Evolutionary conservation across 192 early-diverging fungal species (phyloP).

Genomic region (Podila horticola): DNA sequence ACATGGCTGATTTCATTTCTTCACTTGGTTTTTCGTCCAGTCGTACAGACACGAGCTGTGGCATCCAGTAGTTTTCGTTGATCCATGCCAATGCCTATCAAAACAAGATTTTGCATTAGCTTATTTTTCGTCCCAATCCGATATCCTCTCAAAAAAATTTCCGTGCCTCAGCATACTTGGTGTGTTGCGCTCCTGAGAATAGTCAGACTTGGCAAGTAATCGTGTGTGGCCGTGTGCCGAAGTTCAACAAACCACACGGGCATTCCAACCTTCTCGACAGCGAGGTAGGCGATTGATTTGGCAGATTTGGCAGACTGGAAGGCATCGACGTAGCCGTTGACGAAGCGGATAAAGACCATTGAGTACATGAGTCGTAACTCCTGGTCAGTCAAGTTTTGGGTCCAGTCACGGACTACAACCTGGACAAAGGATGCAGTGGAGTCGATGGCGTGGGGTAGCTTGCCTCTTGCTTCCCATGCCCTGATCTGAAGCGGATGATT

Average conservation of each 20-base stretch:
- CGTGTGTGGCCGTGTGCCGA: slow-evolving; percentile 43
- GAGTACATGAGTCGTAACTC: slow-evolving; percentile 60
- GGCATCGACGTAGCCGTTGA: slow-evolving; percentile 47
- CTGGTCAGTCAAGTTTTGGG: slow-evolving; percentile 45
- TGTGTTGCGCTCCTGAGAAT: slow-evolving; percentile 37
- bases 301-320: slow-evolving; percentile 44
- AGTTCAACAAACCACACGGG: slow-evolving; percentile 45
- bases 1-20: slow-evolving; percentile 26
- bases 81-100: slow-evolving; percentile 47
- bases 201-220: slow-evolving; percentile 39
- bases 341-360: slow-evolving; percentile 54
- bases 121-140: too few species aligned
- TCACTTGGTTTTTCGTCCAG: slow-evolving; percentile 21
- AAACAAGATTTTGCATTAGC: not conserved
- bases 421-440: slow-evolving; percentile 71
- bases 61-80: slow-evolving; percentile 47
- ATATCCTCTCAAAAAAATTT: too few species aligned
- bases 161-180: slow-evolving; percentile 11
- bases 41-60: slow-evolving; percentile 35
- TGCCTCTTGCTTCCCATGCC: slow-evolving; percentile 76
- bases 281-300: slow-evolving; percentile 47
- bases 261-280: slow-evolving; percentile 48
- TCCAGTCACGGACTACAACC: slow-evolving; percentile 62
- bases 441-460: slow-evolving; percentile 75
- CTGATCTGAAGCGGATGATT: slow-evolving; percentile 56